phyloP scores from a whole-genome alignment of 495 filamentous ascomycete genomes.

The Chaetomium fimeti region DNA sequence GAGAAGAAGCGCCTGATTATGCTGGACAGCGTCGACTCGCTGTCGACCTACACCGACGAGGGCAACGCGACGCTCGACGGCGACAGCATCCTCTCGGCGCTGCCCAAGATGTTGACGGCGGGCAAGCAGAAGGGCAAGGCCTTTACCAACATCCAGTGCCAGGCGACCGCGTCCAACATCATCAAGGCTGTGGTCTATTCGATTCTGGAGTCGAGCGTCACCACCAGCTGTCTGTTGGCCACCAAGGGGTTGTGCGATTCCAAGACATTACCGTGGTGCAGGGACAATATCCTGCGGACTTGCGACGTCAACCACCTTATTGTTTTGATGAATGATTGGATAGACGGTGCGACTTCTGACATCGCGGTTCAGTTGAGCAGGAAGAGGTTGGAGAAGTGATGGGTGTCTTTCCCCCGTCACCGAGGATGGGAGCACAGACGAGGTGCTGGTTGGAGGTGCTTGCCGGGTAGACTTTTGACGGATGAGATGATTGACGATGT shows the following conservation, averaged over 20 bases:
- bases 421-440: no score
- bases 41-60: conserved; percentile 53
- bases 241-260: conserved; percentile 53
- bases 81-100: conserved; percentile 46
- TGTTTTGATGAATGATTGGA: conserved; percentile 56
- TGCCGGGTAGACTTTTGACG: neutral
- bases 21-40: conserved; percentile 43
- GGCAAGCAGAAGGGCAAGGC: conserved; percentile 41
- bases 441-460: no score
- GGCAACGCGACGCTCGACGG: conserved; percentile 53
- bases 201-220: conserved; percentile 44
- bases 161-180: conserved; percentile 55
- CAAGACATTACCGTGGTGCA: conserved; percentile 52
- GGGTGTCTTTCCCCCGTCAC: neutral
- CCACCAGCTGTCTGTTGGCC: conserved; percentile 46
- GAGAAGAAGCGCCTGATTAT: conserved; percentile 50
- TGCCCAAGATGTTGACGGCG: conserved; percentile 39
- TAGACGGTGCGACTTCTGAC: conserved; percentile 55
- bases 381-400: conserved; percentile 39
- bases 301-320: conserved; percentile 43
- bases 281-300: conserved; percentile 40
- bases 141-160: conserved; percentile 54
- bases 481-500: neutral
- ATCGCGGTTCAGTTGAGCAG: conserved; percentile 46
- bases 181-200: conserved; percentile 47